These are phyloP conservation scores for Margaritispora aquatica DNA, from an alignment of 495 filamentous ascomycete species.

Conservation along the genomic window DNA sequence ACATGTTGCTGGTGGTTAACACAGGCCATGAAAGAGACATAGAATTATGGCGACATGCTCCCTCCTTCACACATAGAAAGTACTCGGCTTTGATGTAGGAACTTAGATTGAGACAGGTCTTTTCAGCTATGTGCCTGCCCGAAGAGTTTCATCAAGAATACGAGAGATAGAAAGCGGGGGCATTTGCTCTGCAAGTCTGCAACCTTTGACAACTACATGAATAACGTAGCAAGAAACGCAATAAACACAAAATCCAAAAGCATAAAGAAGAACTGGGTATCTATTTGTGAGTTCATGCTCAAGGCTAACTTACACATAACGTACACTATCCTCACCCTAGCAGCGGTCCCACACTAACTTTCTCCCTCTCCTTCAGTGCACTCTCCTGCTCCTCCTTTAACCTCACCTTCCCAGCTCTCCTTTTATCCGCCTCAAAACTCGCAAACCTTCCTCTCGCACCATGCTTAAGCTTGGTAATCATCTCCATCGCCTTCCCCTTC, in stretches of 20 bases:
- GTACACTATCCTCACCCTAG: slow-evolving; percentile 11
- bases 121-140: too few species aligned
- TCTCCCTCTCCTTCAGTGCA: slow-evolving; percentile 38
- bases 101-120: too few species aligned
- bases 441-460: slow-evolving; percentile 69
- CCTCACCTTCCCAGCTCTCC: slow-evolving; percentile 33
- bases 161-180: too few species aligned
- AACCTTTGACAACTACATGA: background rate
- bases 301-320: background rate
- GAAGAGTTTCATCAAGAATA: too few species aligned
- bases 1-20: too few species aligned
- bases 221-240: background rate
- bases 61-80: too few species aligned
- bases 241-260: background rate
- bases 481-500: slow-evolving; percentile 79
- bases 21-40: too few species aligned
- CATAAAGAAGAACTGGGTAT: background rate
- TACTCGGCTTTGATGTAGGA: too few species aligned
- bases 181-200: too few species aligned
- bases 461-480: slow-evolving; percentile 87
- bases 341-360: slow-evolving; percentile 64
- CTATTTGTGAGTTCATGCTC: background rate
- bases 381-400: slow-evolving; percentile 37
- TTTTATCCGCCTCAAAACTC: slow-evolving; percentile 41
- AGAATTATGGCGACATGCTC: too few species aligned